These are phyloP conservation scores for Aquilaria malaccensis DNA, from an alignment of 345 rosid genomes.

Conservation along the genomic window DNA sequence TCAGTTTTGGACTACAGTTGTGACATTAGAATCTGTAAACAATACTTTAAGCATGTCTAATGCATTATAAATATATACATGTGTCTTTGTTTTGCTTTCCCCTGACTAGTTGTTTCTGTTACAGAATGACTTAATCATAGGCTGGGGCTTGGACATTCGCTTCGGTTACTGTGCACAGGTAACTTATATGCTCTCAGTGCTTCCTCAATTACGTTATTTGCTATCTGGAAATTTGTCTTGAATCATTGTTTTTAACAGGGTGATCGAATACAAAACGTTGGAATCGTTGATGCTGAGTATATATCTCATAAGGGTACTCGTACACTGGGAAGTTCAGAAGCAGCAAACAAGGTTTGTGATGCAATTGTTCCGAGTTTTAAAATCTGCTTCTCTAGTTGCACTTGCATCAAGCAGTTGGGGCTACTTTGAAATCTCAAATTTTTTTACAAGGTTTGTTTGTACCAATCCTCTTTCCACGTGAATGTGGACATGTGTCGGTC, in stretches of 20 bases:
- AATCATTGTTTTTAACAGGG: conserved; percentile 37
- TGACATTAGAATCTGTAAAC: no score
- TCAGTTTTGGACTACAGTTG: no score
- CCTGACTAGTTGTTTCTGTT: no score
- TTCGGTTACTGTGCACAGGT: conserved; percentile 87
- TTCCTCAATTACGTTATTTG: neutral
- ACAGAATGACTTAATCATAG: conserved; percentile 70
- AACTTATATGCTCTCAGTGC: conserved; percentile 4
- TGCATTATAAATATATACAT: no score
- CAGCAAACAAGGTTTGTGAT: conserved; percentile 28
- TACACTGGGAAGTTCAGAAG: conserved; percentile 50
- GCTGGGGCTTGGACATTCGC: conserved; percentile 75
- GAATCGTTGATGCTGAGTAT: conserved; percentile 75
- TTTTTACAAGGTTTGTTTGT: neutral
- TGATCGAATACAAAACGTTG: conserved; percentile 56
- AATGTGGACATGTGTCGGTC: no score
- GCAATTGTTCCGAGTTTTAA: neutral
- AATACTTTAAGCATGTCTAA: no score
- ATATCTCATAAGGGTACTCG: conserved; percentile 55
- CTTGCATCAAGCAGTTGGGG: neutral
- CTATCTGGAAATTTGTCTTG: neutral
- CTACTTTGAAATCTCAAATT: neutral
- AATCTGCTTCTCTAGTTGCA: neutral
- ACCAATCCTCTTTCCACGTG: no score
- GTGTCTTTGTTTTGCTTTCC: no score